These are phyloP conservation scores for Aegle marmelos DNA, from an alignment of 345 rosid genomes.

Conservation along the genomic window DNA sequence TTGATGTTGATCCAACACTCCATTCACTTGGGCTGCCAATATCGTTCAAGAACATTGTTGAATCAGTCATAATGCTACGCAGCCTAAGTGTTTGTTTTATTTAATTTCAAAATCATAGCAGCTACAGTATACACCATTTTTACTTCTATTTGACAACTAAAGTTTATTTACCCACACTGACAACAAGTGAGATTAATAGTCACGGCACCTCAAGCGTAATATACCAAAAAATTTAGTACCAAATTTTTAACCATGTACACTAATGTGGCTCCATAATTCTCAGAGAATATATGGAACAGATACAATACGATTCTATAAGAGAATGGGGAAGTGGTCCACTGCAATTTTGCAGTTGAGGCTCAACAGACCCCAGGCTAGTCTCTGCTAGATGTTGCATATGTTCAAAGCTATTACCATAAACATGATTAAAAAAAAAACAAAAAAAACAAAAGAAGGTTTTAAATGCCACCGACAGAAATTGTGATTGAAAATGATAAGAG, in stretches of 20 bases:
- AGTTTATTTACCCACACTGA: too few species aligned
- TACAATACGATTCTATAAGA: background rate
- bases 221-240: too few species aligned
- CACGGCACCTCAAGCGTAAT: background rate
- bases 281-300: background rate
- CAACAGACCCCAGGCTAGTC: background rate
- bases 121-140: too few species aligned
- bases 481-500: background rate
- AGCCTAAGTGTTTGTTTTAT: background rate
- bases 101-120: too few species aligned
- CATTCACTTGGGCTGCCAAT: constrained; percentile 72
- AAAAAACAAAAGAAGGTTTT: background rate
- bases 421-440: too few species aligned
- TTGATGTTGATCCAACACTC: constrained; percentile 43
- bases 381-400: background rate
- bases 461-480: constrained; percentile 12
- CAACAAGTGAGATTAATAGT: background rate
- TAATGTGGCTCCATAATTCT: background rate
- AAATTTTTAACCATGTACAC: background rate
- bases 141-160: background rate
- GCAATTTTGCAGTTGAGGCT: background rate
- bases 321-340: constrained; percentile 13
- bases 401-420: background rate
- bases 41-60: background rate
- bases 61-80: background rate